Evolutionary conservation across 177 flowering plant genomes (phyloP), one percentile per base, ranked within the genome.

Genomic region (Telopea speciosissima): DNA sequence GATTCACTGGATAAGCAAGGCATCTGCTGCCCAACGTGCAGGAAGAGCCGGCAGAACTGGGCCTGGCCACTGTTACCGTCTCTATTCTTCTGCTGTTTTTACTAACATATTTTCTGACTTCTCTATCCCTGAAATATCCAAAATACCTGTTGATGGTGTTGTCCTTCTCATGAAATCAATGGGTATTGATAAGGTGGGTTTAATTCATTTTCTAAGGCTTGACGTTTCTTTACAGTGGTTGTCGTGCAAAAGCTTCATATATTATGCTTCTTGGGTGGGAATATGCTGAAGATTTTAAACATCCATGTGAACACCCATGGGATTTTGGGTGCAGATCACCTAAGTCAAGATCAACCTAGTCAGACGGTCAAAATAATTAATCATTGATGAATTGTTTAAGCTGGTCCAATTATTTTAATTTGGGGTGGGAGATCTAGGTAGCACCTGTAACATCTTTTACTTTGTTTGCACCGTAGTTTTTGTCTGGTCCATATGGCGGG

Each of bases 21-120:
- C 99, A 67, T 96, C 99, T 24, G 99, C 98, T 81, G 85, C 92
- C 62, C 99, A 96, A 73, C 93, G 99, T 67, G 91, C 97, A 24
- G 99, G 99, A 74, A 86, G 99, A 77, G 93, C 99, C 72, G 99
- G 99, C 78, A 89, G 99, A 81, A 96, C 97, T 42, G 98, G 89
- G 7, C 99, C 99, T 74, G 99, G 99, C 31, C 96, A 93, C 70
- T 93, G 96, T 73, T 96, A 93, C 72, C 91, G 98, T 72, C 90
- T 96, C 19, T 96, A 96, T 78, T 93, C 98, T 73, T 83, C 92
- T 69, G 98, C 98, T 21, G 93, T 82, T 58, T 93, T 88, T 68
- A 81, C 26, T 70, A 89, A 96, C 79, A 82, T 78, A 65, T 76
- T 96, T 73, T 78, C 87, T 60, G 93, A 87, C n/a, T 96, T 89